Percentiles rank a stretch among this genome's conserved stretches.
Conservation (phyloP, 805 yeast species). For the Limtongozyma cylindracea region DNA sequence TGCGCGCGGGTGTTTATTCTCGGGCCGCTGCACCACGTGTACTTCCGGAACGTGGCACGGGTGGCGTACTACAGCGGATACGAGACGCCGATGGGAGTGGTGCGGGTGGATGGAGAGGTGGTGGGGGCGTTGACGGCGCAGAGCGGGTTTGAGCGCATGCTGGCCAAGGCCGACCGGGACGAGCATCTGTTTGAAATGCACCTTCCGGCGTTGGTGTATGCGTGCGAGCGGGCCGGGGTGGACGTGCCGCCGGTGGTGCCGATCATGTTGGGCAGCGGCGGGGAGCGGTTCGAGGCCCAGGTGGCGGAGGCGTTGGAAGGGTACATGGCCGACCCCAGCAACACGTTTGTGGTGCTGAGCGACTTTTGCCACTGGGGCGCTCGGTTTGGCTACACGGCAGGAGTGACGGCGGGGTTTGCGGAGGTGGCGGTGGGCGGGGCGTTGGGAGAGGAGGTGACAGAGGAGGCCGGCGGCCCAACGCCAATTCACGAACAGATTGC, state of each 20-base stretch:
- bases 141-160: slow-evolving; percentile 27
- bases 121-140: slow-evolving; percentile 10
- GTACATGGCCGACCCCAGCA: slow-evolving; percentile 17
- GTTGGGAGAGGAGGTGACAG: slow-evolving; percentile 1
- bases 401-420: slow-evolving; percentile 10
- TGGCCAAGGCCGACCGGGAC: slow-evolving; percentile 34
- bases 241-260: slow-evolving; percentile 38
- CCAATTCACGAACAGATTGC: slow-evolving; percentile 58
- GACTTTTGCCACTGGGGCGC: slow-evolving; percentile 90
- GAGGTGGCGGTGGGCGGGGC: slow-evolving; percentile 1
- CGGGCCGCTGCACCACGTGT: slow-evolving; percentile 89
- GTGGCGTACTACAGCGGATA: slow-evolving; percentile 25
- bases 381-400: slow-evolving; percentile 16
- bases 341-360: slow-evolving; percentile 58
- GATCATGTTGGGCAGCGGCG: slow-evolving; percentile 46
- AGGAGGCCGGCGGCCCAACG: background rate
- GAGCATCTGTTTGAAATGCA: slow-evolving; percentile 96
- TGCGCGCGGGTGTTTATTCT: slow-evolving; percentile 46
- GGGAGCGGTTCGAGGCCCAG: slow-evolving; percentile 13
- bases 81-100: slow-evolving; percentile 64
- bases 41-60: slow-evolving; percentile 34
- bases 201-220: slow-evolving; percentile 41
- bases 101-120: slow-evolving; percentile 34
- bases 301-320: background rate
- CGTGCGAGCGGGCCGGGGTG: slow-evolving; percentile 10